Conservation (phyloP, 2,329 filamentous ascomycete genomes). For the Xylariales sp. region DNA sequence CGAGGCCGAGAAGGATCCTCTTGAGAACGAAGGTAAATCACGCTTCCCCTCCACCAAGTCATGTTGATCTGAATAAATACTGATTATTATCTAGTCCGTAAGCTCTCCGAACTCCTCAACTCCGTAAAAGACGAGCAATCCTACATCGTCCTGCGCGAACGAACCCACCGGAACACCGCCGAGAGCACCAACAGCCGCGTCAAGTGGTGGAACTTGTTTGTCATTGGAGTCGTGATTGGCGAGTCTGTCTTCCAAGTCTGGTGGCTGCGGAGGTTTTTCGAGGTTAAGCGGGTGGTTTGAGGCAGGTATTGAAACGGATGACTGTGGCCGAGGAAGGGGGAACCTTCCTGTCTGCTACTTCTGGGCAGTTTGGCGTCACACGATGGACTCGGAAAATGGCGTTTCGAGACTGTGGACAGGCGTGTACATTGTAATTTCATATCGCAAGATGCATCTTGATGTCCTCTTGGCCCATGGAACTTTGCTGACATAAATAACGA, state of each 20-base stretch:
- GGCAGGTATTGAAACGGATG: background rate
- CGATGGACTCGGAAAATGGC: background rate
- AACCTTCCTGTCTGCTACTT: too few species aligned
- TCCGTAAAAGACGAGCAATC: conserved; percentile 97
- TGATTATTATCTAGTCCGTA: conserved; percentile 55
- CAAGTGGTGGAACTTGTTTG: conserved; percentile 99
- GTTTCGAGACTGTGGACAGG: too few species aligned
- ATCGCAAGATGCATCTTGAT: too few species aligned
- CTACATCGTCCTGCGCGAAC: conserved; percentile 92
- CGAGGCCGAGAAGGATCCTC: conserved; percentile 77
- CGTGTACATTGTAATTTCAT: too few species aligned
- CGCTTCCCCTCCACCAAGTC: too few species aligned
- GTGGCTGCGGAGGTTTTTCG: conserved; percentile 98
- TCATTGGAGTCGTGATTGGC: conserved; percentile 80
- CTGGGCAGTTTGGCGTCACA: background rate
- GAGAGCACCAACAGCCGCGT: conserved; percentile 97
- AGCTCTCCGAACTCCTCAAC: conserved; percentile 76
- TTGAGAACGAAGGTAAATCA: conserved; percentile 78
- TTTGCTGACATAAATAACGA: too few species aligned
- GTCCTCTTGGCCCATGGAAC: too few species aligned
- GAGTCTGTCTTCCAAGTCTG: conserved; percentile 98
- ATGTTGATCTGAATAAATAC: too few species aligned
- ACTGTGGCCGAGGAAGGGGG: too few species aligned
- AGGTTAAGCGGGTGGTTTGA: conserved; percentile 69
- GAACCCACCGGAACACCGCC: conserved; percentile 95